Conservation (phyloP, 306 rosid species). For the Vigna mungo region DNA sequence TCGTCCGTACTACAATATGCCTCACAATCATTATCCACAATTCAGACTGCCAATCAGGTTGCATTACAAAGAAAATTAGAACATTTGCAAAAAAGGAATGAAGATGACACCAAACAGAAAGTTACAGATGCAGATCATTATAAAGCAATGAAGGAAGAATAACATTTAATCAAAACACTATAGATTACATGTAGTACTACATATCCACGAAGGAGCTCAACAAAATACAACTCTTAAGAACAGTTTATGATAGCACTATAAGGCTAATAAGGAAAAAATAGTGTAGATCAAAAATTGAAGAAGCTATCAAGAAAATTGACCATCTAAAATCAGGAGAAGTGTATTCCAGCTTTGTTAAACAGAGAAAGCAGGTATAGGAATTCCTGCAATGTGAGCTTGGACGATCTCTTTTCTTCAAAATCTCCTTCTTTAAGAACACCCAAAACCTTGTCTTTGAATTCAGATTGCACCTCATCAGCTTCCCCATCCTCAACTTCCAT, state of each 20-base stretch:
- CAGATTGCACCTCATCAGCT: slow-evolving; percentile 68
- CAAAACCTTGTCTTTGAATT: slow-evolving; percentile 80
- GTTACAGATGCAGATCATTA: background rate
- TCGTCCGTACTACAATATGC: no score
- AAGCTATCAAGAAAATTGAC: background rate
- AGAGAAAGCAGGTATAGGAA: slow-evolving; percentile 76
- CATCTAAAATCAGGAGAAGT: slow-evolving; percentile 61
- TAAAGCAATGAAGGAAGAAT: background rate
- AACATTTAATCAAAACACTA: background rate
- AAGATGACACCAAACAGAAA: no score
- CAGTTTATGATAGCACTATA: background rate
- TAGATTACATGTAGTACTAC: background rate
- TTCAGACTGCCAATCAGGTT: no score
- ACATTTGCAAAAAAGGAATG: no score
- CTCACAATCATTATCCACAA: no score
- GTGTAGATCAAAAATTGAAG: background rate
- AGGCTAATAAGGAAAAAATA: background rate
- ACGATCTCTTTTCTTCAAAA: slow-evolving; percentile 88
- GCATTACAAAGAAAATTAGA: no score
- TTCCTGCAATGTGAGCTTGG: slow-evolving; percentile 83
- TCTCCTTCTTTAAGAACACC: slow-evolving; percentile 77
- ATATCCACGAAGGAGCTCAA: slow-evolving; percentile 17
- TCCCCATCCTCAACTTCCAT: slow-evolving; percentile 71
- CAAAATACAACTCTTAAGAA: slow-evolving; percentile 11
- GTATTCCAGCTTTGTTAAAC: slow-evolving; percentile 85